phyloP scores from a whole-genome alignment of 1,284 basidiomycete species.

The Athelia psychrophila region DNA sequence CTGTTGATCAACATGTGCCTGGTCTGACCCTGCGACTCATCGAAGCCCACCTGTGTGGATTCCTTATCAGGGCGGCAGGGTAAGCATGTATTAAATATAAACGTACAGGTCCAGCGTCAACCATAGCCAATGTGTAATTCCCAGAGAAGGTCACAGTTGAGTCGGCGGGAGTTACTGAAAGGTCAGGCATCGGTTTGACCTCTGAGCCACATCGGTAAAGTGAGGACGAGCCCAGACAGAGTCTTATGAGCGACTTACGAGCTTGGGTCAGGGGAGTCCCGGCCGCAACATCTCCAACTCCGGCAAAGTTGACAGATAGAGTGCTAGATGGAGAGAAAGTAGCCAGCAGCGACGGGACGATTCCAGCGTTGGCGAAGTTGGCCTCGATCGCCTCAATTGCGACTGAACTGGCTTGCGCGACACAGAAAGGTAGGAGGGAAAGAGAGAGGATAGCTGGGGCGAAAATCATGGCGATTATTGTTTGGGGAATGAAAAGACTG shows the following conservation, averaged over 20 bases:
- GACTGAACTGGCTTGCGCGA: conserved; percentile 41
- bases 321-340: conserved; percentile 56
- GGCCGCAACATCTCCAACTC: conserved; percentile 45
- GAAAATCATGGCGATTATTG: background rate
- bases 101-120: conserved; percentile 56
- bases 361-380: conserved; percentile 53
- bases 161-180: conserved; percentile 48
- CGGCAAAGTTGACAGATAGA: conserved; percentile 50
- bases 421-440: conserved; percentile 36
- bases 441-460: conserved; percentile 19
- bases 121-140: conserved; percentile 67
- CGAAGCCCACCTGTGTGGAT: conserved; percentile 43
- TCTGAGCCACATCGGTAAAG: conserved; percentile 31
- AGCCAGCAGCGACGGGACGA: conserved; percentile 57
- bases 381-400: conserved; percentile 55
- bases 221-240: conserved; percentile 1
- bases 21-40: conserved; percentile 52
- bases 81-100: background rate
- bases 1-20: conserved; percentile 83
- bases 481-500: background rate
- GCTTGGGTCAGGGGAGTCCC: conserved; percentile 58
- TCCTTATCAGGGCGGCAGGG: background rate
- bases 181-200: conserved; percentile 45
- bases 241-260: conserved; percentile 37
- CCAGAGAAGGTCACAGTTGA: conserved; percentile 38